A percentile compares a stretch with the other conserved stretches of the same genome.
These are phyloP conservation scores for Perkinsus olseni DNA, from an alignment of 169 alveolate genomes.

Conservation along the genomic window DNA sequence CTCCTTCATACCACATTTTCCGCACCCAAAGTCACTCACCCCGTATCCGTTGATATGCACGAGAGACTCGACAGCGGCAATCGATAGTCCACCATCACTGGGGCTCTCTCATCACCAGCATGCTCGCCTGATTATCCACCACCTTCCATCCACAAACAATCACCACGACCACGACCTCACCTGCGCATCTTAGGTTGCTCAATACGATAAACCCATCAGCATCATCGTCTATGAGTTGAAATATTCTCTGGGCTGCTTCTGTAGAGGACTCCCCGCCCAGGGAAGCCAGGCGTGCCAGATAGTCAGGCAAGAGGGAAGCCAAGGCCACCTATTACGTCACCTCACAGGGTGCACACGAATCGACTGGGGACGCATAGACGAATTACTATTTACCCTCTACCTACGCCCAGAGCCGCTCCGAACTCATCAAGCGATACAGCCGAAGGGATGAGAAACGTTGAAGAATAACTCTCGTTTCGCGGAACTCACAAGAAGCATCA, in stretches of 20 bases:
- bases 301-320: not conserved
- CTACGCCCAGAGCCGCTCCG: no score
- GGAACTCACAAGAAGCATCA: no score
- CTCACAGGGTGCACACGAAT: no score
- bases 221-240: not conserved
- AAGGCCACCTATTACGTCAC: not conserved
- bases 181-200: not conserved
- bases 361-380: no score
- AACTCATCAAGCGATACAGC: no score
- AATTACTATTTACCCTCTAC: no score
- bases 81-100: not conserved
- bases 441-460: no score
- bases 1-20: not conserved
- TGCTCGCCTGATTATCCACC: not conserved
- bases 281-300: not conserved
- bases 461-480: no score
- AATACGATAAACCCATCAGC: not conserved
- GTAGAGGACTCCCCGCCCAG: not conserved
- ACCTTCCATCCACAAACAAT: no score
- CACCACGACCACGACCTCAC: not conserved
- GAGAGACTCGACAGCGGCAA: not conserved
- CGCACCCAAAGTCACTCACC: not conserved
- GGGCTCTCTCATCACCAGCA: not conserved
- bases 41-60: not conserved
- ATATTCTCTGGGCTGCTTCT: not conserved